A percentile compares a stretch with the other conserved stretches of the same genome.
Conservation (phyloP, 2,329 filamentous ascomycete genomes). For the Pseudogymnoascus sp. region DNA sequence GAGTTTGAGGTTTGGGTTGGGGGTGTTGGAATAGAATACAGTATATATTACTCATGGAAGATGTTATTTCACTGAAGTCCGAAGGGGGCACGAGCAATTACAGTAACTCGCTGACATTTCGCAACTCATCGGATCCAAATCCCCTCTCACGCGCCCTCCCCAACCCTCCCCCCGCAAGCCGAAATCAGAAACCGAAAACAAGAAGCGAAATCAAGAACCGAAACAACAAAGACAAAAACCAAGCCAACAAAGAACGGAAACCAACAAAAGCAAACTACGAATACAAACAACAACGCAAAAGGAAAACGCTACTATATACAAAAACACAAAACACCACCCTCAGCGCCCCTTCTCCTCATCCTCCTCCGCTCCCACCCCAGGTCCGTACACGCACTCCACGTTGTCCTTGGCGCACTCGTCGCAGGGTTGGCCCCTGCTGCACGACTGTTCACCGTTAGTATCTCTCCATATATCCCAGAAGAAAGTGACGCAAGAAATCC, state of each 20-base stretch:
- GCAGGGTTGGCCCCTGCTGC: constrained; percentile 1
- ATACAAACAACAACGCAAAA: not conserved
- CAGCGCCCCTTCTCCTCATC: not conserved
- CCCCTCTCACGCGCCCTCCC: not conserved
- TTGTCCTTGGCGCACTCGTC: not conserved
- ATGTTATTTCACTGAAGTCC: not conserved
- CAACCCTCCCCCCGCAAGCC: not conserved
- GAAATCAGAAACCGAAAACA: not conserved
- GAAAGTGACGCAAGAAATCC: not conserved
- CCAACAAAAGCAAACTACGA: not conserved
- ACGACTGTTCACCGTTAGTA: not conserved
- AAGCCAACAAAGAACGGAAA: not conserved
- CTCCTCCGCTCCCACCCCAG: not conserved
- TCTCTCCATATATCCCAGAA: not conserved
- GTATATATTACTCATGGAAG: not conserved
- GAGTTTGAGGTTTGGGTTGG: not conserved
- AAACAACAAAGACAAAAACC: not conserved
- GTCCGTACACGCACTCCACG: not conserved
- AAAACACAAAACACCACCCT: not conserved
- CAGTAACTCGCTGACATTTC: not conserved
- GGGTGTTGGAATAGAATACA: not conserved
- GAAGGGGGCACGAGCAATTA: not conserved
- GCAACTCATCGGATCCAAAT: not conserved
- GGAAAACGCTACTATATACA: not conserved
- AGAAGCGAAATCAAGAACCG: not conserved